Percentiles rank a stretch among this genome's conserved stretches.
These are phyloP conservation scores for Tylopilus subfusipes DNA, from an alignment of 768 basidiomycete species.

Conservation along the genomic window DNA sequence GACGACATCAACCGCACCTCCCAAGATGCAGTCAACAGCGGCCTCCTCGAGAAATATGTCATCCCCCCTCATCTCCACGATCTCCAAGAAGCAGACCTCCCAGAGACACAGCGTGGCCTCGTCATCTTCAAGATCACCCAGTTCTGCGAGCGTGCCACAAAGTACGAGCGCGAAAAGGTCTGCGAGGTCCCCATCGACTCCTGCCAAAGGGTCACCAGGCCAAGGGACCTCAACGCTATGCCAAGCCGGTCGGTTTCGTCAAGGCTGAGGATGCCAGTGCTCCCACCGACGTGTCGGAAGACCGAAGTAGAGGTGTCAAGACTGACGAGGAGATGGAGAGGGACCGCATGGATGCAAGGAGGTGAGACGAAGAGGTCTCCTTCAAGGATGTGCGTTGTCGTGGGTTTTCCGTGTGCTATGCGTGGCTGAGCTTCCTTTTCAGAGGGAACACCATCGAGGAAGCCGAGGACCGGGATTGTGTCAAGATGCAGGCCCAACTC, in stretches of 20 bases:
- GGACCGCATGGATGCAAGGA: constrained; percentile 70
- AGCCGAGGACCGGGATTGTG: constrained; percentile 72
- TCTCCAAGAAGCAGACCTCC: constrained; percentile 93
- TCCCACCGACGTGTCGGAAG: constrained; percentile 33
- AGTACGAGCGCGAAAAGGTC: constrained; percentile 87
- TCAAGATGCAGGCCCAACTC: constrained; percentile 75
- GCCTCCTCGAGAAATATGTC: constrained; percentile 78
- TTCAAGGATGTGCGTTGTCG: constrained; percentile 89
- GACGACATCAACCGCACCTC: constrained; percentile 69
- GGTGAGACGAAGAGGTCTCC: constrained; percentile 77
- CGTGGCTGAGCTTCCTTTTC: too few relatives aligned
- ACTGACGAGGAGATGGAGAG: constrained; percentile 89
- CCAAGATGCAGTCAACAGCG: constrained; percentile 69
- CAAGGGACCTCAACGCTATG: constrained; percentile 71
- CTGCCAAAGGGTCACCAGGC: constrained; percentile 46
- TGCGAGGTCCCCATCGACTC: constrained; percentile 56
- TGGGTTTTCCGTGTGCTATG: constrained; percentile 41
- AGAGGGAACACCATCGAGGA: constrained; percentile 67
- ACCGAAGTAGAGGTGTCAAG: constrained; percentile 44
- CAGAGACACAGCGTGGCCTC: constrained; percentile 86
- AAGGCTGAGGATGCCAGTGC: constrained; percentile 54
- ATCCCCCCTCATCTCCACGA: constrained; percentile 97
- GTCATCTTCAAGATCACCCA: constrained; percentile 96
- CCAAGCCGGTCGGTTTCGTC: constrained; percentile 81
- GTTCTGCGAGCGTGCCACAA: constrained; percentile 91